Base-by-base conservation (phyloP, 2,329 filamentous ascomycete species). In the Colletotrichum trifolii region DNA sequence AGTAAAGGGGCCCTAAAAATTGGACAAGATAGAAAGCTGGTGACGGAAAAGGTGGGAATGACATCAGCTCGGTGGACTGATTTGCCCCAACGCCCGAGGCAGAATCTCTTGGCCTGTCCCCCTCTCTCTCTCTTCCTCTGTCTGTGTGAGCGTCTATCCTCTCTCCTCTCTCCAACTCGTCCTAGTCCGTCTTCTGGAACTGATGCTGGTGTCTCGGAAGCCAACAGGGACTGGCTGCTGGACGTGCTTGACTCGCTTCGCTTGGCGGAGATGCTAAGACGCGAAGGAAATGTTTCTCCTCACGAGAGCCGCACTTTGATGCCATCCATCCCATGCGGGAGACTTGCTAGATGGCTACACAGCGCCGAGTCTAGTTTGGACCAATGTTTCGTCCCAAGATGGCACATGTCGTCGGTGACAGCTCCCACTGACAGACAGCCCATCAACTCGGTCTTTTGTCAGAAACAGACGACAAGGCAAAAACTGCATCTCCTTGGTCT, bases 41-140 rank as follows among this genome's bases (percentile, higher is more conserved):
- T 40, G 62, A 56, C 50, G 62, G 46, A 65, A 61, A 39, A 50
- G 52, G 52, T 56, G 62, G 62, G 52, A 53, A 62, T 62, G 62
- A 65, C 58, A 65, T 65, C 62, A 57, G 62, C 58, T 53, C 52
- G 25, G 40, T 65, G 58, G 58, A 53, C 62, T 65, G 58, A 62
- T 65, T 56, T 45, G n/a, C 36, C 40, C 56, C 47, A 38, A 40
- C 33, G 46, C 40, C 62, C 52, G 40, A 53, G 58, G 39, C 61
- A 45, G 45, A 38, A 45, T 38, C 39, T 50, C 56, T 47, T 50
- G 45, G 52, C 62, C 40, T 42, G 15, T 39, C 7, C 5, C 39
- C 15, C 10, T 40, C 40, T 34, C 43, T 38, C 13, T 64, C 43
- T 25, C 25, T 25, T 25, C 25, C 25, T 25, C 4, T 25, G 4